Evolutionary conservation across 768 basidiomycete species (phyloP), one percentile per base, ranked within the genome.

Genomic region (Hortiboletus campestris): DNA sequence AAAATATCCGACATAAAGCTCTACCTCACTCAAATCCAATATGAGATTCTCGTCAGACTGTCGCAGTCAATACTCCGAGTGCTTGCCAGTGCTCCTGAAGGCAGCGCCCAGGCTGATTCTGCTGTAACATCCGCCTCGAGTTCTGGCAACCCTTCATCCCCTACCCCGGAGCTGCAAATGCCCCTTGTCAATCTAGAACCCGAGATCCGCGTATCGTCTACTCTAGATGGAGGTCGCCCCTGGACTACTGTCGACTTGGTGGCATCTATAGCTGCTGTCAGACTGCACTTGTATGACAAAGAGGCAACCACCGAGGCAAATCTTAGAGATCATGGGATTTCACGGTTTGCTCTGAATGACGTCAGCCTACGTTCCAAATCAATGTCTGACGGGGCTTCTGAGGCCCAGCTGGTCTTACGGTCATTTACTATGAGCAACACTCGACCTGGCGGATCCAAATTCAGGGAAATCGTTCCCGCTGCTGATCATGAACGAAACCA

Each of bases 381-480:
- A 63, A 78, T 93, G 25, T 88, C 87, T 19, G 84, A 95, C 68
- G 88, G 90, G 19, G 82, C 91, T n/a, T 78, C 82, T 56, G 93
- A 97, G 69, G 86, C 89, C 3, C 94, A 97, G 71, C 74, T 98
- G 46, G 79, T 94, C 28, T 72, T 98, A n/a, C 84, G 86, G 63
- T 95, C 96, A 0, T 88, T 98, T 66, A 93, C 93, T 1, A 88
- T 98, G 79, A 85, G 82, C 70, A 95, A 96, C 67, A 98, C 87
- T 2, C 80, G 88, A 49, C 82, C 90, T 0, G 91, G 92, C 8
- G 77, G 77, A 45, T 89, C 92, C 25, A 87, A 82, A 63, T 98
- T 94, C 76, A 84, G 94, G 40, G 95, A 98, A 70, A 94, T 99
- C 53, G 91, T 99, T 57, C 96, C 97, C 13, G 87, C 94, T 6